Base-by-base conservation (phyloP, 2,329 filamentous ascomycete genomes). In the Periglandula ipomoeae region DNA sequence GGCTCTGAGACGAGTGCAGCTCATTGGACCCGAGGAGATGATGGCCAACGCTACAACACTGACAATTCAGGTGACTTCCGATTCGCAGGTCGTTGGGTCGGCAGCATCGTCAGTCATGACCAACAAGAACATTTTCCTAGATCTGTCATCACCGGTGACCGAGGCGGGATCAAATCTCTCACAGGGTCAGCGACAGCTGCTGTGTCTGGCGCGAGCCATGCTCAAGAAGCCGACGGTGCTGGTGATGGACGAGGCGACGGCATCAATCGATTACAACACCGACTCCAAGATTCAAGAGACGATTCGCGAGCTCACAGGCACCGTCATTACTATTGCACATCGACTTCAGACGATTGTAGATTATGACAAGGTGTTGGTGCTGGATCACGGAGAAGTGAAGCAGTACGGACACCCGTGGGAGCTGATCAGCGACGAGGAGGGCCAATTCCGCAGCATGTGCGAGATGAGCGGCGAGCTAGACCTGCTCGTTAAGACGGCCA, bases 241-340 rank as follows among this genome's bases (percentile, higher is more conserved):
- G n/a, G 85, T 98, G 61, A 97, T 98, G 93, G 93, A 98, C 66
- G 93, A 98, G 72, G 93, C 93, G 1, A 98, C 93, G 0, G 93
- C 93, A 0, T 95, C 88, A 0, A 97, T 98, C 61, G 93, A 98
- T 69, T 97, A 97, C 67, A 85, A 84, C 5, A 98, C 93, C 2
- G 93, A 98, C 61, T 77, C 84, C 44, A 96, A 95, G 71, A 97
- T 98, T 57, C 93, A 98, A 68, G 89, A 88, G 59, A 97, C 93
- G 0, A 90, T 98, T 52, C 85, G 89, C n/a, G 87, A 95, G 65
- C 78, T 97, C 58, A 85, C 83, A 55, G 88, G 89, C 65, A 98
- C 93, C 0, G 95, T 94, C 52, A 87, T 97, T 63, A 97, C 93
- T 0, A 97, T 98, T 60, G 93, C 93, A 1, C 93, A 98, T 68